Evolutionary conservation across 2,329 filamentous ascomycete species (phyloP).

Genomic region (Alternaria postmessia): DNA sequence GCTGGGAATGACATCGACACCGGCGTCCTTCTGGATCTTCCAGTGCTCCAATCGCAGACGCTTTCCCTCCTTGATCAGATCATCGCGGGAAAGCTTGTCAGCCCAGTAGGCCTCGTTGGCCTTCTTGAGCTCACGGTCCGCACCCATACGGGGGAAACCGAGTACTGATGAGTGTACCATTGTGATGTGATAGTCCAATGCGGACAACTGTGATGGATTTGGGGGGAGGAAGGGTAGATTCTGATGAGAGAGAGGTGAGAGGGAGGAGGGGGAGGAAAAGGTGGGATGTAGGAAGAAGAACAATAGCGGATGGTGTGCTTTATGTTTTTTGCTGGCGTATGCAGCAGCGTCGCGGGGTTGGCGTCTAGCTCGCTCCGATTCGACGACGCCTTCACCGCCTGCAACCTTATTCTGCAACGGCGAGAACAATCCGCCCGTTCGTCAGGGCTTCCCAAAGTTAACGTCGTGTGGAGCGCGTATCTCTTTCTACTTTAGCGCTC

Average conservation of each 20-base stretch:
- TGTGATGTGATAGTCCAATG: constrained; percentile 31
- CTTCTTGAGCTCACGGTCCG: constrained; percentile 99
- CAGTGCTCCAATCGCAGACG: constrained; percentile 95
- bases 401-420: constrained; percentile 4
- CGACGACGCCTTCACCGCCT: constrained; percentile 12
- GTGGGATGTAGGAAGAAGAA: constrained; percentile 6
- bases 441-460: background rate
- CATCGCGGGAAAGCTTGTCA: constrained; percentile 90
- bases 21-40: constrained; percentile 99
- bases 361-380: constrained; percentile 5
- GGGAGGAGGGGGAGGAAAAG: constrained; percentile 12
- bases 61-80: constrained; percentile 95
- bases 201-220: constrained; percentile 15
- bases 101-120: constrained; percentile 98
- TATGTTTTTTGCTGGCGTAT: constrained; percentile 38
- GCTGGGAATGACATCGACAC: constrained; percentile 96
- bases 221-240: constrained; percentile 17
- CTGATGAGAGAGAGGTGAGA: constrained; percentile 1
- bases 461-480: background rate
- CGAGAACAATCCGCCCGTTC: constrained; percentile 3
- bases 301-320: constrained; percentile 48
- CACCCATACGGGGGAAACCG: constrained; percentile 99
- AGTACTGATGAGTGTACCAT: constrained; percentile 75
- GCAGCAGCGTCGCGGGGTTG: constrained; percentile 17
- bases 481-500: background rate